Percentiles rank a stretch among this genome's conserved stretches.
Evolutionary conservation across 441 rosid genomes (phyloP).

Genomic region (Omphalea diandra): DNA sequence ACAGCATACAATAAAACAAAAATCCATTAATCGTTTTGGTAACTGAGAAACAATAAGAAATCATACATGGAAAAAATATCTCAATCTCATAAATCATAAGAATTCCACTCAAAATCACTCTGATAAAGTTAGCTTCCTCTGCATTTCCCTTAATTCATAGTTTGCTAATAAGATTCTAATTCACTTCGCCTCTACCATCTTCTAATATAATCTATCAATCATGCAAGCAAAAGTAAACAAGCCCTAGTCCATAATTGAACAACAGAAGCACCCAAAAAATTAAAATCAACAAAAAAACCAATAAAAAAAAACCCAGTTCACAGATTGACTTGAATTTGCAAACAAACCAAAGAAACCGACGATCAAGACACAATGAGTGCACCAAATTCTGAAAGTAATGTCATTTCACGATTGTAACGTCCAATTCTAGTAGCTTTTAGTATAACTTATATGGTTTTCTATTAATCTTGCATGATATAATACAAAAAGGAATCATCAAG

Average conservation of each 20-base stretch:
- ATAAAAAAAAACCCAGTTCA: slow-evolving; percentile 14
- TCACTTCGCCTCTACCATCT: not conserved
- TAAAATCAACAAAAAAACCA: not conserved
- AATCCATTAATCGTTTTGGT: slow-evolving; percentile 1
- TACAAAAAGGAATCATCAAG: slow-evolving; percentile 1
- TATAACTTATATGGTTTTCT: slow-evolving; percentile 13
- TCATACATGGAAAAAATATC: not conserved
- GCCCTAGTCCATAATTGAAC: slow-evolving; percentile 24
- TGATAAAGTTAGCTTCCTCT: slow-evolving; percentile 6
- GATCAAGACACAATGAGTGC: slow-evolving; percentile 11
- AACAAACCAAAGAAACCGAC: slow-evolving; percentile 14
- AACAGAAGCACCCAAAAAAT: slow-evolving; percentile 6
- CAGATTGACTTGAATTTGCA: slow-evolving; percentile 19
- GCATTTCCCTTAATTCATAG: slow-evolving; percentile 9
- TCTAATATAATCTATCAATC: slow-evolving; percentile 8
- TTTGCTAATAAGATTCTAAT: slow-evolving; percentile 6
- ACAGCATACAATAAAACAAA: not conserved
- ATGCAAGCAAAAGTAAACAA: slow-evolving; percentile 9
- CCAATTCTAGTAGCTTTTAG: slow-evolving; percentile 23
- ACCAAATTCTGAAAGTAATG: slow-evolving; percentile 7
- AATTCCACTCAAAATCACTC: not conserved
- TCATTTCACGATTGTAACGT: slow-evolving; percentile 6
- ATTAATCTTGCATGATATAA: slow-evolving; percentile 13
- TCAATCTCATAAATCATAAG: not conserved
- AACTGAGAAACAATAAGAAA: slow-evolving; percentile 1